Evolutionary conservation across 2,329 filamentous ascomycete genomes (phyloP), one percentile per base, ranked within the genome.

Genomic region (Botryosphaeria dothidea): DNA sequence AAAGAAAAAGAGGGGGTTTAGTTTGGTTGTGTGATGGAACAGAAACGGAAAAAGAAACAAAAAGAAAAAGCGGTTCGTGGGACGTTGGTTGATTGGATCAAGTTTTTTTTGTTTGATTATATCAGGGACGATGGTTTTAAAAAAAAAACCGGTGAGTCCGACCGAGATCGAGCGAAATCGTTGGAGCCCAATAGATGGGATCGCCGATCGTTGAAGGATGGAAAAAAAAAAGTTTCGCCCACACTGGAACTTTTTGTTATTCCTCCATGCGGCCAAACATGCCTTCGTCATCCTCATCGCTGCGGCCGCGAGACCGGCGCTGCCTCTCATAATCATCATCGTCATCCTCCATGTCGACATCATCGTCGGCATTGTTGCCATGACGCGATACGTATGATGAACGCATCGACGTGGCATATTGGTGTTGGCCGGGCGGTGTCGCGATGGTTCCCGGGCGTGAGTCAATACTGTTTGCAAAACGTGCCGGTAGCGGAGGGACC

Each of bases 221-320:
- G 9, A 43, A 41, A 21, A 46, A 57, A 38, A 36, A 51, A n/a
- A n/a, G n/a, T n/a, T 23, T 54, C 51, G 23, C 43, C 4, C 19
- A 25, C 46, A 45, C 21, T 3, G 29, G 6, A 43, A 21, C n/a
- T 43, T 27, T 41, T 23, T 43, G n/a, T 27, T 65, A 78, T 68
- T 96, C 92, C 80, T 99, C 95, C 94, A 98, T 98, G 70, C 88
- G 88, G 65, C 93, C 93, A 82, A 99, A 99, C 72, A 98, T 91
- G 74, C 93, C 93, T 69, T 97, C 93, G 70, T 98, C 94, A 68
- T 96, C 93, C 71, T 97, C 93, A 71, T 96, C 92, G 77, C 88
- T 90, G 67, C 90, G 74, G 58, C 86, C 86, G 64, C 86, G 85
- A 66, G 74, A 74, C 67, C 72, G 73, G 54, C 73, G 73, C 61